These are phyloP conservation scores for Pogostemon cablin DNA, from an alignment of 257 asterid species.

Conservation along the genomic window DNA sequence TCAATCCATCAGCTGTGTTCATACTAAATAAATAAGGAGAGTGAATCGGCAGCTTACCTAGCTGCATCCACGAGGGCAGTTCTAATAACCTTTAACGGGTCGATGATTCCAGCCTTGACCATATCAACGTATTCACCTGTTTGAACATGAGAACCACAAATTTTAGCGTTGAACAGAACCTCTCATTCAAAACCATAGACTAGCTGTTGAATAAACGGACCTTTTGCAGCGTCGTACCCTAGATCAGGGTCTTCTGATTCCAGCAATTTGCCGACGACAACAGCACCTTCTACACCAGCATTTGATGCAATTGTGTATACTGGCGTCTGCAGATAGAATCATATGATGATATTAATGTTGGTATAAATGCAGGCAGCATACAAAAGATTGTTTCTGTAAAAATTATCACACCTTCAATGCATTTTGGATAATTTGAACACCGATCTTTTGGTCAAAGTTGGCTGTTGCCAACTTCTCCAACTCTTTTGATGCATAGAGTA, in stretches of 20 bases:
- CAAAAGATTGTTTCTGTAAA: not conserved
- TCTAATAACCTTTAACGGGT: slow-evolving; percentile 86
- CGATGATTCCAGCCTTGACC: slow-evolving; percentile 88
- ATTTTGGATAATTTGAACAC: slow-evolving; percentile 91
- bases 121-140: slow-evolving; percentile 91
- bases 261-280: slow-evolving; percentile 86
- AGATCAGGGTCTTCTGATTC: slow-evolving; percentile 86
- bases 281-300: slow-evolving; percentile 98
- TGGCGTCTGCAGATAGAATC: slow-evolving; percentile 57
- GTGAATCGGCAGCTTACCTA: slow-evolving; percentile 45
- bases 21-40: not conserved
- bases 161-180: not conserved
- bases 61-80: slow-evolving; percentile 97
- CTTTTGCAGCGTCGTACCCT: slow-evolving; percentile 98
- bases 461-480: slow-evolving; percentile 72
- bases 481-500: slow-evolving; percentile 81
- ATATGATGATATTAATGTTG: not conserved
- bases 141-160: not conserved
- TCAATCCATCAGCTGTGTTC: not conserved
- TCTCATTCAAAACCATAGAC: not conserved
- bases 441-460: slow-evolving; percentile 90
- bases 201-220: slow-evolving; percentile 28
- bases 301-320: slow-evolving; percentile 79
- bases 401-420: slow-evolving; percentile 70
- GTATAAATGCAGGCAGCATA: not conserved